phyloP scores from a whole-genome alignment of 768 basidiomycete species.

The Gautieria morchelliformis region DNA sequence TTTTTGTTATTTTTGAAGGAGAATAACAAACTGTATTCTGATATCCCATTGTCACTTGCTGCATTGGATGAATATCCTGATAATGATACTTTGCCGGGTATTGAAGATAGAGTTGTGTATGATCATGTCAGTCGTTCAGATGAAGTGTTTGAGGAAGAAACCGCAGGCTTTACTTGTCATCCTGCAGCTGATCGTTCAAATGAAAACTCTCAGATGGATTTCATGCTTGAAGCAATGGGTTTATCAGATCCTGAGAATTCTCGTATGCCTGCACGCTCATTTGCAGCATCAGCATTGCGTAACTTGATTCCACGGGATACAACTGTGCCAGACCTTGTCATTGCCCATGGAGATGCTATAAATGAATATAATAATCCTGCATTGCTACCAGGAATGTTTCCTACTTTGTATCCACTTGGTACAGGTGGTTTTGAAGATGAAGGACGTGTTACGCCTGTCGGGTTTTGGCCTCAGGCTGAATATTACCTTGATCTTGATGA shows the following conservation, averaged over 20 bases:
- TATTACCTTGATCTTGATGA: constrained; percentile 25
- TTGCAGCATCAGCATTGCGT: neutral
- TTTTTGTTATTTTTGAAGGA: constrained; percentile 29
- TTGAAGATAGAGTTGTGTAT: constrained; percentile 19
- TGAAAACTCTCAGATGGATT: no score
- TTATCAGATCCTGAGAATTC: constrained; percentile 19
- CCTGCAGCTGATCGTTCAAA: constrained; percentile 14
- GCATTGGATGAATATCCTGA: constrained; percentile 14
- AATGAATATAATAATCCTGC: constrained; percentile 28
- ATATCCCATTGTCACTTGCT: constrained; percentile 19
- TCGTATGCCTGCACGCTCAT: constrained; percentile 13
- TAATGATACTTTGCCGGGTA: constrained; percentile 17
- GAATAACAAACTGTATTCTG: constrained; percentile 26
- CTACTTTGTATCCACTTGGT: constrained; percentile 35
- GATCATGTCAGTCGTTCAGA: constrained; percentile 12
- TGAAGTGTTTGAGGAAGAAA: constrained; percentile 5
- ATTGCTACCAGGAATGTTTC: constrained; percentile 32
- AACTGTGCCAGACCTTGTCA: constrained; percentile 12
- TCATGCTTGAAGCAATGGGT: constrained; percentile 21
- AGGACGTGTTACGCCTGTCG: constrained; percentile 11
- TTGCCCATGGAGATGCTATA: constrained; percentile 27
- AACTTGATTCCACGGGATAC: constrained; percentile 6
- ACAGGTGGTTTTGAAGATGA: constrained; percentile 32
- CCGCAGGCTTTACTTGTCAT: constrained; percentile 9
- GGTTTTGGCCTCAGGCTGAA: constrained; percentile 25